Evolutionary conservation across 352 stramenopile species (phyloP).

Genomic region (Phytophthora uliginosa): DNA sequence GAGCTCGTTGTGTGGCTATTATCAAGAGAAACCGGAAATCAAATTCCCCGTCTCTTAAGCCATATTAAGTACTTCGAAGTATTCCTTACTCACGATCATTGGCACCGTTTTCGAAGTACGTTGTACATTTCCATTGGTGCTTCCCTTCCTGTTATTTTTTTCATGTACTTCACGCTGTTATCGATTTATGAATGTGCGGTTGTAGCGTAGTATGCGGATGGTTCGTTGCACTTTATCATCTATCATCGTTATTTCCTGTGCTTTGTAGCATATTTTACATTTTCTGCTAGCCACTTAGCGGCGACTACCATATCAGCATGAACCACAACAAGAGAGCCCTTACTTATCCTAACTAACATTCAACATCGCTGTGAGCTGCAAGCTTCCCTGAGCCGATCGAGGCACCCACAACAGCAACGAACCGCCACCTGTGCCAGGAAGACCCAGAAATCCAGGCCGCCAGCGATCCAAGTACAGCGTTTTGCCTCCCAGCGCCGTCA

Average conservation of each 20-base stretch:
- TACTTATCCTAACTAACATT: slow-evolving; percentile 21
- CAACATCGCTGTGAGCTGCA: slow-evolving; percentile 24
- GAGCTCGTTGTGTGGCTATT: slow-evolving; percentile 4
- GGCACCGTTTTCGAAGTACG: slow-evolving; percentile 96
- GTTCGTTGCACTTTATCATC: not conserved
- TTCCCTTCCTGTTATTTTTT: too few relatives aligned
- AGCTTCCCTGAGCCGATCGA: slow-evolving; percentile 17
- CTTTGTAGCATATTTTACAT: not conserved
- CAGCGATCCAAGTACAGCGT: slow-evolving; percentile 51
- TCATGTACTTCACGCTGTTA: too few relatives aligned
- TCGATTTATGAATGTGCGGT: too few relatives aligned
- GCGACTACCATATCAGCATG: not conserved
- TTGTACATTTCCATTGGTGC: not conserved
- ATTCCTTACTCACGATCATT: slow-evolving; percentile 97
- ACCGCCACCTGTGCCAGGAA: slow-evolving; percentile 37
- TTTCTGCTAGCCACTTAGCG: not conserved
- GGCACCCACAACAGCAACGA: slow-evolving; percentile 45
- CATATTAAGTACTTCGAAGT: slow-evolving; percentile 83
- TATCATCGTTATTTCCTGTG: not conserved
- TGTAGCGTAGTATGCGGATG: too few relatives aligned
- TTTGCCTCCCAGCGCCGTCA: slow-evolving; percentile 35
- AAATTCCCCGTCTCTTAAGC: slow-evolving; percentile 84
- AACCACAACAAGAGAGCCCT: not conserved
- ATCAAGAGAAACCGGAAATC: slow-evolving; percentile 37
- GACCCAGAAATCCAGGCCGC: slow-evolving; percentile 37